phyloP scores from a whole-genome alignment of 108 stramenopile genomes.

The Bacterosira constricta region DNA sequence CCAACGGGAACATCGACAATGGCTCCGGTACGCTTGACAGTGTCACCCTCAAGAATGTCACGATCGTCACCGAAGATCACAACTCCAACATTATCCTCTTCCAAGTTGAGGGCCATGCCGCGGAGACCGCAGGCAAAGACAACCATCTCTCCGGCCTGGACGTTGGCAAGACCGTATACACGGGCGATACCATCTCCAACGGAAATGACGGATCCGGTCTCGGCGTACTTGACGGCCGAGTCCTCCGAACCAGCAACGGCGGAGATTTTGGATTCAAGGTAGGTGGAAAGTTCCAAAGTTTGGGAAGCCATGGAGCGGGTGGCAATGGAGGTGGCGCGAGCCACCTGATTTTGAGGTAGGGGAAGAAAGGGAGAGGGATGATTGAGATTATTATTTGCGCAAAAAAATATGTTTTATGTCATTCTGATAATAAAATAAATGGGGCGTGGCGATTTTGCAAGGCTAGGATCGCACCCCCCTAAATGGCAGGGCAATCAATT shows the following conservation, averaged over 20 bases:
- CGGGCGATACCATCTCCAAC: conserved; percentile 99
- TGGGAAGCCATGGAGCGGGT: conserved; percentile 89
- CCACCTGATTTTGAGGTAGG: conserved; percentile 42
- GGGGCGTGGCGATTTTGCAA: too few species aligned
- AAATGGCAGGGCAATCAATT: too few species aligned
- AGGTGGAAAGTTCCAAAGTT: conserved; percentile 95
- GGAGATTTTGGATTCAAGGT: conserved; percentile 96
- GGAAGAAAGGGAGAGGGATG: neutral
- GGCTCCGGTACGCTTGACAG: conserved; percentile 99
- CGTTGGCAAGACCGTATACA: conserved; percentile 99
- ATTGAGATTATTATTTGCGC: too few species aligned
- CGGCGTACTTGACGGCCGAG: conserved; percentile 89
- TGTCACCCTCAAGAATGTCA: conserved; percentile 98
- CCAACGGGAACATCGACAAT: conserved; percentile 99
- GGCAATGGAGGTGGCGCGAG: conserved; percentile 57
- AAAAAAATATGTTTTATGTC: too few species aligned
- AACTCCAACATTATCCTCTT: conserved; percentile 99
- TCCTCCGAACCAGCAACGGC: conserved; percentile 85
- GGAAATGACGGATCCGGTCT: conserved; percentile 98
- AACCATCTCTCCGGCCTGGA: conserved; percentile 99
- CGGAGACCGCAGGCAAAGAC: conserved; percentile 95
- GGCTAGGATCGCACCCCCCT: too few species aligned
- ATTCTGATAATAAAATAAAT: too few species aligned
- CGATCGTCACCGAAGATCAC: conserved; percentile 99
- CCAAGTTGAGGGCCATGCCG: conserved; percentile 99